Conservation (phyloP, 495 filamentous ascomycete species). For the Penicillium cinerascens region DNA sequence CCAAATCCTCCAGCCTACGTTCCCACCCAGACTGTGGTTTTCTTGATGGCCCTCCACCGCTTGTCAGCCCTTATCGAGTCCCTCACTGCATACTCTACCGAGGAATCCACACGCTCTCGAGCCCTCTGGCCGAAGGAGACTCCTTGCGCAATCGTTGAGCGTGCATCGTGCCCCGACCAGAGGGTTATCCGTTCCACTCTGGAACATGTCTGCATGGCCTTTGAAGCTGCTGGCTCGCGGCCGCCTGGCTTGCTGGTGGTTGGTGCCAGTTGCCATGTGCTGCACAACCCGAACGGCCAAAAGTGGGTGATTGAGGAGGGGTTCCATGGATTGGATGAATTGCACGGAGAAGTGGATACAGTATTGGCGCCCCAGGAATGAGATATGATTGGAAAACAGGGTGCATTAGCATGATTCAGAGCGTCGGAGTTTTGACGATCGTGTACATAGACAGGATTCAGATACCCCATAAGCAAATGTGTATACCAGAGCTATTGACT, state of each 20-base stretch:
- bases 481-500: neutral
- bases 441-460: conserved; percentile 25
- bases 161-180: conserved; percentile 94
- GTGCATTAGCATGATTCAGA: conserved; percentile 1
- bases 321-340: conserved; percentile 61
- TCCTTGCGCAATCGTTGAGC: conserved; percentile 88
- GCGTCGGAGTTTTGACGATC: conserved; percentile 11
- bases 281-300: conserved; percentile 51
- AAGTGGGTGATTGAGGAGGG: conserved; percentile 91
- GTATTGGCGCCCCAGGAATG: conserved; percentile 4
- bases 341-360: conserved; percentile 27
- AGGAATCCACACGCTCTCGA: conserved; percentile 20
- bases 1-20: conserved; percentile 78
- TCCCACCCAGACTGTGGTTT: conserved; percentile 77
- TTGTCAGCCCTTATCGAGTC: conserved; percentile 66
- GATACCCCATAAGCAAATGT: conserved; percentile 17
- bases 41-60: conserved; percentile 91
- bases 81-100: conserved; percentile 42
- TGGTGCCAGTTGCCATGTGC: conserved; percentile 75
- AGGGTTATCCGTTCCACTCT: conserved; percentile 85
- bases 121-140: conserved; percentile 53
- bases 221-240: conserved; percentile 85
- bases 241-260: conserved; percentile 91
- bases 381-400: conserved; percentile 9
- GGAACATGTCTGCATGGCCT: conserved; percentile 70